Base-by-base conservation (phyloP, 202 grass and related monocot species). In the Bolboschoenoplectus hybrid region DNA sequence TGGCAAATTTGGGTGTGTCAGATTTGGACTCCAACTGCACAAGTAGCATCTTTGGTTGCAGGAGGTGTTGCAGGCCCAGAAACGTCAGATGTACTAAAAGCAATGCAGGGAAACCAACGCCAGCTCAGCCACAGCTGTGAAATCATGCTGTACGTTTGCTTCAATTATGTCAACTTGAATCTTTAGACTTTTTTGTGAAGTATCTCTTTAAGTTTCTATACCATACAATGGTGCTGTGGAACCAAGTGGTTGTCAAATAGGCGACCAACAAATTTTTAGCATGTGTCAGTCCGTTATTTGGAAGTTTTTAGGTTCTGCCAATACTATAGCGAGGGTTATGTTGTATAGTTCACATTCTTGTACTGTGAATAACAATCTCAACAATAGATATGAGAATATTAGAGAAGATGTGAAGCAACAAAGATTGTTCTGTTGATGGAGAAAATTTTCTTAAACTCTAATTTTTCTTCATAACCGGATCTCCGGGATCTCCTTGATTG, bases 11-110 rank as follows among this genome's bases (percentile, higher is more conserved):
- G 61, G 49, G 61, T 85, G 73, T 36, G 36, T 65, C 85, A 99
- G 97, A 89, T 99, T 49, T 99, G 97, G 97, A 99, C 92, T 86
- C 93, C 97, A 14, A 84, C 88, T 91, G 93, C 89, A 64, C 74
- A 84, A 80, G 87, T 83, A 85, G 85, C 90, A 74, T 93, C 90
- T n/a, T 85, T 89, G 85, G 88, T 91, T 81, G 75, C 90, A 67
- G 97, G 93, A 69, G 89, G 89, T 85, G 82, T 89, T 76, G 89
- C 90, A 85, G 85, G 89, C 45, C 83, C 89, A 66, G 89, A 87
- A 40, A 86, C 26, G 19, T 81, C 90, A 77, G 92, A 99, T 85
- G 86, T 94, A n/a, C 76, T 91, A 67, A 90, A 82, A 92, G 91
- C 89, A 65, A 94, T 99, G 88, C 90, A 97, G 85, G 90, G 87